These are phyloP conservation scores for Carex parvula DNA, from an alignment of 176 grass and related monocot genomes.

Conservation along the genomic window DNA sequence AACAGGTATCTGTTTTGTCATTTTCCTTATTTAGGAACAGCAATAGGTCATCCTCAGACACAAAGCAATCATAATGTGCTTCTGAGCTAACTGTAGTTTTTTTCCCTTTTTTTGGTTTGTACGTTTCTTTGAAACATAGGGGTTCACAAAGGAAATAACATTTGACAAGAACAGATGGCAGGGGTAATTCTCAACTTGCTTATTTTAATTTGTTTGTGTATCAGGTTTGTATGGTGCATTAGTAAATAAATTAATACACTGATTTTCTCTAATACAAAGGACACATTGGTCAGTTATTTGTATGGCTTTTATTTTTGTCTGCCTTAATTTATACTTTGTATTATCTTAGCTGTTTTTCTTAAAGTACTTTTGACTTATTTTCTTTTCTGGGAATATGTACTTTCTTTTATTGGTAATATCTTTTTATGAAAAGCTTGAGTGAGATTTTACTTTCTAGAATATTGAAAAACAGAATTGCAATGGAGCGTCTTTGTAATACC, in stretches of 20 bases:
- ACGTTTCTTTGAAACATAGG: slow-evolving; percentile 42
- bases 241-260: background rate
- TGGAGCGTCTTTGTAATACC: background rate
- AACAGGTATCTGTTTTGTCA: slow-evolving; percentile 54
- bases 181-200: slow-evolving; percentile 52
- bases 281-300: background rate
- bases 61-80: background rate
- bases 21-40: background rate
- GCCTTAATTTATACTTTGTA: background rate
- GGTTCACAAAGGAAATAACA: slow-evolving; percentile 89
- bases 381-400: background rate
- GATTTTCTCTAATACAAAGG: background rate
- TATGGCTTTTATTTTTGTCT: background rate
- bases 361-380: background rate
- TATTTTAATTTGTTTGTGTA: slow-evolving; percentile 25
- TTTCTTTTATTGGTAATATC: background rate
- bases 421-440: background rate
- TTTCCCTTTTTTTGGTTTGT: background rate
- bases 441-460: background rate
- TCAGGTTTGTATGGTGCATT: slow-evolving; percentile 11
- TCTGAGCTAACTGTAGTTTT: background rate
- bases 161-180: slow-evolving; percentile 99
- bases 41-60: background rate
- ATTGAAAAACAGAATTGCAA: background rate
- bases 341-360: background rate